Percentiles rank a stretch among this genome's conserved stretches.
Conservation (phyloP, 2,329 filamentous ascomycete genomes). For the Fusarium coffeatum region DNA sequence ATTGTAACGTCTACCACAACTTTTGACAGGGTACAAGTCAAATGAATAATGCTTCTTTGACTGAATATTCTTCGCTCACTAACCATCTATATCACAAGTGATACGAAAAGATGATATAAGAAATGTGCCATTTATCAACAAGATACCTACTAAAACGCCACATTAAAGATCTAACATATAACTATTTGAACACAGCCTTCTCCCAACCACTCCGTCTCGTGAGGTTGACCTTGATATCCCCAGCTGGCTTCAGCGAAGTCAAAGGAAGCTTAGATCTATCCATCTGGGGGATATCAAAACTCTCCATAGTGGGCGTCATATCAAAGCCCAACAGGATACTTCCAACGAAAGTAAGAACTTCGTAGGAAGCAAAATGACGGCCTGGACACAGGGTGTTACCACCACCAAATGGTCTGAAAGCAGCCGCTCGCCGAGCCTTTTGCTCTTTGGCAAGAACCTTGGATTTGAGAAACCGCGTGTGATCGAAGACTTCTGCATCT, state of each 20-base stretch:
- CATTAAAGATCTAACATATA: too few species aligned
- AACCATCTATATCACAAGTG: background rate
- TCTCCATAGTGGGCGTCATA: constrained; percentile 8
- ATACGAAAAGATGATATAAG: background rate
- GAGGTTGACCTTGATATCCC: constrained; percentile 14
- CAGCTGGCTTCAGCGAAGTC: constrained; percentile 30
- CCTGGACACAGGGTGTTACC: constrained; percentile 37
- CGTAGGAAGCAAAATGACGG: constrained; percentile 33
- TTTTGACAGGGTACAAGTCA: too few species aligned
- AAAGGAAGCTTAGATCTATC: constrained; percentile 35
- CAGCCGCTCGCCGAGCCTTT: constrained; percentile 17
- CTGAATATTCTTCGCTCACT: too few species aligned
- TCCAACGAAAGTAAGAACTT: constrained; percentile 30
- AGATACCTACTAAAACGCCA: background rate
- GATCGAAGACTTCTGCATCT: constrained; percentile 34
- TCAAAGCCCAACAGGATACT: constrained; percentile 33
- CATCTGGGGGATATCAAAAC: constrained; percentile 27
- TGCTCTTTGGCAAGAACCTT: constrained; percentile 29
- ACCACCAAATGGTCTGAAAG: constrained; percentile 37
- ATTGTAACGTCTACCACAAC: too few species aligned
- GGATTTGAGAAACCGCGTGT: constrained; percentile 28
- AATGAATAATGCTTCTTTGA: too few species aligned
- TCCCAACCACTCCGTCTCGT: constrained; percentile 12
- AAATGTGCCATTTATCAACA: background rate
- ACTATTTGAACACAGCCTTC: background rate